Evolutionary conservation across 2,329 filamentous ascomycete genomes (phyloP), one percentile per base, ranked within the genome.

Genomic region (Paecilomyces dactylethromorphus): DNA sequence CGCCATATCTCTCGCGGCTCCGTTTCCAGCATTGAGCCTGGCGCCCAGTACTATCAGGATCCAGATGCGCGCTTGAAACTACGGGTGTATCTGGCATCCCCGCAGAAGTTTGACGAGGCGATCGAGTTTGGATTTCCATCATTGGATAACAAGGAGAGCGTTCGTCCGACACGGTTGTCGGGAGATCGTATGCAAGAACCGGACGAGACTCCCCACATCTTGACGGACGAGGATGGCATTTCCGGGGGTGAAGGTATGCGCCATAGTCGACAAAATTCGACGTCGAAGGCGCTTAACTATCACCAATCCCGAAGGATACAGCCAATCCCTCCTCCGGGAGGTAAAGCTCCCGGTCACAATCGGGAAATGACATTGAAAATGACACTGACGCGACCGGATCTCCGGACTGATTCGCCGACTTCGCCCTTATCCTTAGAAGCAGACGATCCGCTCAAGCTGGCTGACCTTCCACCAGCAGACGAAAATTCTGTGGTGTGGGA

Each of bases 291-390:
- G 18, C 39, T 45, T 45, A 45, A 45, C 18, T 45, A 45, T 2
- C n/a, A 10, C 39, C 13, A 18, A 3, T 45, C 39, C 18, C 39
- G 39, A 18, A 15, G 39, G 39, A 15, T 45, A 53, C 60, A 58
- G 2, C 33, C 57, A 1, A 57, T 57, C 18, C 53, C 57, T 50
- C n/a, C 7, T 12, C 13, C 56, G 3, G 71, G 69, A 39, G 78
- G 79, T 59, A 45, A 18, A 15, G n/a, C 39, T 3, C 39, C 81
- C 63, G 56, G 66, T 63, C 53, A 69, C 33, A 88, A 85, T 58
- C 84, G 92, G 33, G 92, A 97, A 73, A 97, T 97, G 92, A 97
- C 94, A 2, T 77, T 97, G 54, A 90, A 92, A 54, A 96, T 97
- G 92, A 97, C 93, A 0, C 82, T 97, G 57, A 97, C 94, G 3